Evolutionary conservation across 192 early-diverging fungal species (phyloP).

Genomic region (Coemansia sp.): DNA sequence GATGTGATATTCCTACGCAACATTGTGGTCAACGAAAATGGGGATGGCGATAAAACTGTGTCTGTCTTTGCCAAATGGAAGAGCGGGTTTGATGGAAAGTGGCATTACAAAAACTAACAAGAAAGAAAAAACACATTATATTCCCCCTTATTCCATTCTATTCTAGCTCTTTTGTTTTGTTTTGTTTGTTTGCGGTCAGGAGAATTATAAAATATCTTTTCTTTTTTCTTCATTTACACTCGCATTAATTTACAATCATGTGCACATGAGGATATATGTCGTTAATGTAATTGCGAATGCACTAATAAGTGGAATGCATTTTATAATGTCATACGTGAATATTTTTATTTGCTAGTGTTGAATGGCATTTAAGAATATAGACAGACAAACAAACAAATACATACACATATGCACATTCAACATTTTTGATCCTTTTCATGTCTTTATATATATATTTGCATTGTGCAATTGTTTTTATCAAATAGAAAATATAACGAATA

Average conservation of each 20-base stretch:
- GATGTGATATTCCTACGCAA: conserved; percentile 47
- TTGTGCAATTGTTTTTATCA: no score
- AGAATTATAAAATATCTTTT: background rate
- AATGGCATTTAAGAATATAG: no score
- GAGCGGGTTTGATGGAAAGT: conserved; percentile 35
- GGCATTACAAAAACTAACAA: conserved; percentile 32
- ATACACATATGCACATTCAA: no score
- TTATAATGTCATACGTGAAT: background rate
- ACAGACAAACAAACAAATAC: no score
- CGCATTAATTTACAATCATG: background rate
- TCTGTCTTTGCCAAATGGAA: conserved; percentile 46
- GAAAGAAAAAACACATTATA: background rate
- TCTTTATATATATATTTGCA: no score
- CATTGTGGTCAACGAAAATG: conserved; percentile 36
- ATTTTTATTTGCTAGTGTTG: no score
- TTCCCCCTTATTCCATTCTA: background rate
- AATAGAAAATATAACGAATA: no score
- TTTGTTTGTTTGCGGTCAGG: background rate
- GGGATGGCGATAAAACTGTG: conserved; percentile 41
- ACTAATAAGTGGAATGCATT: conserved; percentile 1
- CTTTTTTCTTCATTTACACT: background rate
- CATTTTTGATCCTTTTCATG: no score
- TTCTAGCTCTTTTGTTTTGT: background rate
- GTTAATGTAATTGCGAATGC: background rate
- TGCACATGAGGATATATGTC: background rate